phyloP scores from a whole-genome alignment of 768 basidiomycete genomes.

The Tulasnella sp. region DNA sequence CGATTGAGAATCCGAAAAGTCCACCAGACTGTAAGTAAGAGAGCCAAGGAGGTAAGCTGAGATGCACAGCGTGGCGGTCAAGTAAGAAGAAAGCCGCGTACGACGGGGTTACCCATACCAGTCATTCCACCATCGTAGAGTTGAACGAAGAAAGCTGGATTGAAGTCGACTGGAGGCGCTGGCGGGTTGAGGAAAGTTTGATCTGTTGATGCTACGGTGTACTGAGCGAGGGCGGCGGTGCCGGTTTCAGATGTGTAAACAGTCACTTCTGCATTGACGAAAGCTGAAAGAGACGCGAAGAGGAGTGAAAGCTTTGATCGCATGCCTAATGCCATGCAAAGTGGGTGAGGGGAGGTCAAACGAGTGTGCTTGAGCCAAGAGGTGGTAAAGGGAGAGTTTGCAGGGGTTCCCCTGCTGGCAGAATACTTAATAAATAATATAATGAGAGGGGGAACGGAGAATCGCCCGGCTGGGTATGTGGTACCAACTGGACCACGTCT shows the following conservation, averaged over 20 bases:
- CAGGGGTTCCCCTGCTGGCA: too few relatives aligned
- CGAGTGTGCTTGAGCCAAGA: background rate
- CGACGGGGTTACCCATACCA: slow-evolving; percentile 19
- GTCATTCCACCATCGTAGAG: slow-evolving; percentile 27
- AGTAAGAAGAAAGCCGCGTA: background rate
- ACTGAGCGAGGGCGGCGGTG: background rate
- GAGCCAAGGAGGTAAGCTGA: background rate
- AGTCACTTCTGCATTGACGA: slow-evolving; percentile 1
- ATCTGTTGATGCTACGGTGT: slow-evolving; percentile 16
- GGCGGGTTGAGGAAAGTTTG: slow-evolving; percentile 4
- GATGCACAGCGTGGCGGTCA: background rate
- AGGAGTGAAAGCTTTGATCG: background rate
- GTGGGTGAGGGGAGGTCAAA: background rate
- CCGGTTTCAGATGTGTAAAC: slow-evolving; percentile 11
- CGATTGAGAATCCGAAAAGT: slow-evolving; percentile 58
- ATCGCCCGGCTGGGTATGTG: background rate
- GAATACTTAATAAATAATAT: too few relatives aligned
- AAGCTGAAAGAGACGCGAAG: background rate
- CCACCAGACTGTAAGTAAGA: slow-evolving; percentile 48
- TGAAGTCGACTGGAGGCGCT: slow-evolving; percentile 12
- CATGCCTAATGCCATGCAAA: background rate
- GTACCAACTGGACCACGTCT: background rate
- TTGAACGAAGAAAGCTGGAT: slow-evolving; percentile 2
- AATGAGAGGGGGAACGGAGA: too few relatives aligned
- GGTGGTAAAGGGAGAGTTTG: background rate